Conservation (phyloP, 305 asterid genomes). For the Galium porrigens region DNA sequence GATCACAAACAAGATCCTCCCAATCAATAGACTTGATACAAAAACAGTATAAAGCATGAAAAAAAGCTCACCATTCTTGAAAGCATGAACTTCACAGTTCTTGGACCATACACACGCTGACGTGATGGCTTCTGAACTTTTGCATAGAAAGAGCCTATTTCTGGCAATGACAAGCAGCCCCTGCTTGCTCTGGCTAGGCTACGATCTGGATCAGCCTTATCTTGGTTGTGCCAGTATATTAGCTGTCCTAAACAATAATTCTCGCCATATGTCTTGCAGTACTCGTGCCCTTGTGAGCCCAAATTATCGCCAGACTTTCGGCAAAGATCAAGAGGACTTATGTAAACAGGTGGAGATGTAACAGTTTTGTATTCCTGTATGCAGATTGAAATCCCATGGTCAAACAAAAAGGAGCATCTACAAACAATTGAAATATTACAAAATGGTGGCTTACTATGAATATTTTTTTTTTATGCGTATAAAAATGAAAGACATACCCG, state of each 20-base stretch:
- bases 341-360: slow-evolving; percentile 80
- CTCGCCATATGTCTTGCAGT: slow-evolving; percentile 76
- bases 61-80: slow-evolving; percentile 63
- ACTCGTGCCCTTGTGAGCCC: slow-evolving; percentile 74
- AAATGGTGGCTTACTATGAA: not conserved
- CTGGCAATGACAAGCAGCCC: slow-evolving; percentile 93
- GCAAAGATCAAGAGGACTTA: slow-evolving; percentile 88
- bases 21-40: not conserved
- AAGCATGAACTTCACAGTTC: slow-evolving; percentile 74
- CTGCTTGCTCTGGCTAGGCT: slow-evolving; percentile 60
- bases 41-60: not conserved
- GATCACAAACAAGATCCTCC: not conserved
- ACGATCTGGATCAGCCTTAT: slow-evolving; percentile 64
- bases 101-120: slow-evolving; percentile 86
- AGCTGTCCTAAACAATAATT: slow-evolving; percentile 89
- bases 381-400: slow-evolving; percentile 20
- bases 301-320: slow-evolving; percentile 74
- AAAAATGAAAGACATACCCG: slow-evolving; percentile 38
- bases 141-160: slow-evolving; percentile 80
- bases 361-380: slow-evolving; percentile 59
- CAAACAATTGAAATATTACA: slow-evolving; percentile 7
- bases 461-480: not conserved
- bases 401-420: slow-evolving; percentile 13
- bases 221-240: slow-evolving; percentile 76
- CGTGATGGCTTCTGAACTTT: slow-evolving; percentile 84